A percentile compares a stretch with the other conserved stretches of the same genome.
phyloP scores from a whole-genome alignment of 169 alveolate species.

The Plasmodium adleri region DNA sequence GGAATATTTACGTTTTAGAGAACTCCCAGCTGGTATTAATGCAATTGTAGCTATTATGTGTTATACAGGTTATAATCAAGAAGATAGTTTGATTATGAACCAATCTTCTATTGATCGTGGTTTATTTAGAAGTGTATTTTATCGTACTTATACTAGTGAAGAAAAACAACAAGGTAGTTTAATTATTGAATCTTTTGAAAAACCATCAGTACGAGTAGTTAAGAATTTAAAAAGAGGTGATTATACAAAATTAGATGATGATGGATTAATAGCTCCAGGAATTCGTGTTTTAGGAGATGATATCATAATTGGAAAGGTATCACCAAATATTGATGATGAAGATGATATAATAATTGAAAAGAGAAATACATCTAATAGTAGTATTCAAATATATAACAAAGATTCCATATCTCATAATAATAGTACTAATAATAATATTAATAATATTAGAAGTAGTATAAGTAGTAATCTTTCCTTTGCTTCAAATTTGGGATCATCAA shows the following conservation, averaged over 20 bases:
- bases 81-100: conserved; percentile 98
- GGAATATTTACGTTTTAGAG: conserved; percentile 98
- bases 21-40: conserved; percentile 99
- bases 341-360: conserved; percentile 80
- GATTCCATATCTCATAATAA: background rate
- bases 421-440: background rate
- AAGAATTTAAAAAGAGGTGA: conserved; percentile 93
- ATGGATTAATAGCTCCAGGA: conserved; percentile 99
- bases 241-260: conserved; percentile 97
- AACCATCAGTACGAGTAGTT: conserved; percentile 90
- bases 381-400: background rate
- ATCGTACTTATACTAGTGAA: conserved; percentile 96
- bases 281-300: conserved; percentile 98
- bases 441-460: background rate
- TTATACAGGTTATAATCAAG: conserved; percentile 99
- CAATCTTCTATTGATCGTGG: conserved; percentile 98
- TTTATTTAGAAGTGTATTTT: conserved; percentile 97
- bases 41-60: conserved; percentile 98
- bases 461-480: conserved; percentile 7
- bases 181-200: conserved; percentile 94
- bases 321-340: conserved; percentile 87
- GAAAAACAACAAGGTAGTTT: conserved; percentile 93
- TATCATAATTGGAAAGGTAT: conserved; percentile 98
- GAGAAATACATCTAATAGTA: background rate
- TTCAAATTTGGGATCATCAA: background rate